phyloP scores from a whole-genome alignment of 1,284 basidiomycete species.

The Rhodotorula glutinis region DNA sequence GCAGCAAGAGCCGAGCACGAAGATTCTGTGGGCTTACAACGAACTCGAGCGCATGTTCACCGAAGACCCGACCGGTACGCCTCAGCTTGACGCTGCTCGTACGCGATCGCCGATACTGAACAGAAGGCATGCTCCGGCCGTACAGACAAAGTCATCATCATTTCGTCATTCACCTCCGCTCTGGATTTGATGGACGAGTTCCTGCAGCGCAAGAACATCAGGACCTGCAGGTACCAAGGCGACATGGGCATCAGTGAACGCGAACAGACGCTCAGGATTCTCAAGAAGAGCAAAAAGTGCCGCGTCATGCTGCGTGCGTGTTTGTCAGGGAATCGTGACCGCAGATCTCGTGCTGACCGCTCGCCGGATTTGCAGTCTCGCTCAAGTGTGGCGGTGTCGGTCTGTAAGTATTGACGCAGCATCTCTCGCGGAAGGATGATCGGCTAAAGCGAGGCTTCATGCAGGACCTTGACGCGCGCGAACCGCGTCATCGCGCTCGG shows the following conservation, averaged over 20 bases:
- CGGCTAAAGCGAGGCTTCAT: too few relatives aligned
- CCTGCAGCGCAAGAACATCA: slow-evolving; percentile 54
- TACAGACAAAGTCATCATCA: slow-evolving; percentile 59
- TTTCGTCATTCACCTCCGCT: slow-evolving; percentile 63
- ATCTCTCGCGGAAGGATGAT: too few relatives aligned
- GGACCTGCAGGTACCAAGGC: slow-evolving; percentile 57
- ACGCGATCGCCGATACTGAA: too few relatives aligned
- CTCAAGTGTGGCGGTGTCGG: slow-evolving; percentile 48
- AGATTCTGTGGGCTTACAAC: slow-evolving; percentile 16
- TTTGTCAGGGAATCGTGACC: too few relatives aligned
- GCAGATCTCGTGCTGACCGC: not conserved
- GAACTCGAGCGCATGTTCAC: slow-evolving; percentile 7
- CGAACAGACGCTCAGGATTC: slow-evolving; percentile 45
- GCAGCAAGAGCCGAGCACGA: slow-evolving; percentile 27
- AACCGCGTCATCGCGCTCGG: slow-evolving; percentile 61
- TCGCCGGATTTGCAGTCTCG: slow-evolving; percentile 11
- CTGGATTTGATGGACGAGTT: slow-evolving; percentile 55
- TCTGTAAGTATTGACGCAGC: slow-evolving; percentile 6
- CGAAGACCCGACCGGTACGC: slow-evolving; percentile 4
- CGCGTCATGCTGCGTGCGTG: slow-evolving; percentile 25
- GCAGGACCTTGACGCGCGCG: slow-evolving; percentile 32
- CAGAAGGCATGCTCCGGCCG: too few relatives aligned
- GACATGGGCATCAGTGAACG: slow-evolving; percentile 39
- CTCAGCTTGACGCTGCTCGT: too few relatives aligned
- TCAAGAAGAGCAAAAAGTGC: slow-evolving; percentile 58